Evolutionary conservation across 169 alveolate genomes (phyloP), one percentile per base, ranked within the genome.

Genomic region (Plasmodium billcollinsi): DNA sequence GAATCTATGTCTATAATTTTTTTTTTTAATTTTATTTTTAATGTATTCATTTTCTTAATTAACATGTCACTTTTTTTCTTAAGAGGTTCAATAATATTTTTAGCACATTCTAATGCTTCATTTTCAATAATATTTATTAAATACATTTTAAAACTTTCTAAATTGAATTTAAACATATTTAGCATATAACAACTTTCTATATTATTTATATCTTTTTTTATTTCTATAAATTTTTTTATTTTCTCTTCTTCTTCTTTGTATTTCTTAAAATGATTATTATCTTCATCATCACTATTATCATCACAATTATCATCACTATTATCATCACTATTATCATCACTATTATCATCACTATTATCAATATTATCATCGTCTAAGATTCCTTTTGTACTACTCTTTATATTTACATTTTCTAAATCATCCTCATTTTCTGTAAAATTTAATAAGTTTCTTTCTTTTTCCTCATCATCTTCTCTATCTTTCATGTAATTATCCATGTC

Each of bases 101-200:
- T 86, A 11, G 88, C 92, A 72, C 92, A 71, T 63, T 86, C 71
- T 62, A 86, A 61, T 12, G 92, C 75, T 59, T 86, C 88, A 62
- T 86, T 72, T 72, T 86, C 92, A 18, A 86, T 71, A 12, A 72
- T 59, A 49, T 73, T 70, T 26, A 86, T 62, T 67, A 86, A 49
- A 39, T 72, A 86, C 88, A 86, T 86, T 26, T 86, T 86, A 54
- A 86, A 86, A 21, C 71, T 86, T 63, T 86, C 92, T 47, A 86
- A 56, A 73, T 86, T 86, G 24, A 86, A 66, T 65, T 72, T 86
- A 73, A 86, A 86, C 24, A 86, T 70, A 15, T 86, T 72, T 71
- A 71, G 15, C 33, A 43, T 24, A 54, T 86, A 86, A 20, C 14
- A 71, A 67, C 71, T 86, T n/a, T 86, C 88, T 59, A 86, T 86